Conservation (phyloP, 805 yeast genomes). For the Starmerella floris region DNA sequence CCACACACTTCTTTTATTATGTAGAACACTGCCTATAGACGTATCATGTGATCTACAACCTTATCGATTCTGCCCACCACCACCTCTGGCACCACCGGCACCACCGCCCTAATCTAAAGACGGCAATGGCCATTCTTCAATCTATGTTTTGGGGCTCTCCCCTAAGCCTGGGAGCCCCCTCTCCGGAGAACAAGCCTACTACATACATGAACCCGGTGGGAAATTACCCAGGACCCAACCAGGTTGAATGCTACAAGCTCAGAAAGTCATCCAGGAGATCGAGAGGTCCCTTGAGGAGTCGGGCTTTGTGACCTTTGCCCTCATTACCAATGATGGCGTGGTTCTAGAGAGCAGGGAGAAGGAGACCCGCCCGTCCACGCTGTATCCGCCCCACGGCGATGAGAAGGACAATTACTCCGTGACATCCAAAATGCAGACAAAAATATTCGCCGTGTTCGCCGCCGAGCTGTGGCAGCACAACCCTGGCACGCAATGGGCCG, state of each 20-base stretch:
- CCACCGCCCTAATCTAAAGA: too few relatives aligned
- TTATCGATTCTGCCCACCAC: too few relatives aligned
- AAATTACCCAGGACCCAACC: too few relatives aligned
- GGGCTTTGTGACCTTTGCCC: constrained; percentile 9
- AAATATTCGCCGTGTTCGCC: constrained; percentile 25
- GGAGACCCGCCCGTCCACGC: background rate
- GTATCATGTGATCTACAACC: too few relatives aligned
- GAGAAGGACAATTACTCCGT: constrained; percentile 3
- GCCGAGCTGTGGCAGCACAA: constrained; percentile 21
- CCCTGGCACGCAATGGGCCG: constrained; percentile 7
- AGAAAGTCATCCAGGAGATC: constrained; percentile 6
- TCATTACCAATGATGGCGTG: constrained; percentile 11
- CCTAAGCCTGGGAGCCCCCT: too few relatives aligned
- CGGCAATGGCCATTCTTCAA: too few relatives aligned
- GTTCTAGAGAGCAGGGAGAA: constrained; percentile 18
- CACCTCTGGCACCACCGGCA: too few relatives aligned
- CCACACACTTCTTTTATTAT: too few relatives aligned
- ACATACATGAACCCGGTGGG: too few relatives aligned
- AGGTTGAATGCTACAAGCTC: constrained; percentile 15
- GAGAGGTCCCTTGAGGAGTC: constrained; percentile 4
- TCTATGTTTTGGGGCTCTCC: too few relatives aligned
- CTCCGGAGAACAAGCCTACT: too few relatives aligned
- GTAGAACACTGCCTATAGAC: too few relatives aligned
- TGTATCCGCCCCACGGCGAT: constrained; percentile 2
- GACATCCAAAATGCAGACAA: constrained; percentile 22